Percentiles rank a stretch among this genome's conserved stretches.
Conservation (phyloP, 768 basidiomycete genomes). For the Mycena sanguinolenta region DNA sequence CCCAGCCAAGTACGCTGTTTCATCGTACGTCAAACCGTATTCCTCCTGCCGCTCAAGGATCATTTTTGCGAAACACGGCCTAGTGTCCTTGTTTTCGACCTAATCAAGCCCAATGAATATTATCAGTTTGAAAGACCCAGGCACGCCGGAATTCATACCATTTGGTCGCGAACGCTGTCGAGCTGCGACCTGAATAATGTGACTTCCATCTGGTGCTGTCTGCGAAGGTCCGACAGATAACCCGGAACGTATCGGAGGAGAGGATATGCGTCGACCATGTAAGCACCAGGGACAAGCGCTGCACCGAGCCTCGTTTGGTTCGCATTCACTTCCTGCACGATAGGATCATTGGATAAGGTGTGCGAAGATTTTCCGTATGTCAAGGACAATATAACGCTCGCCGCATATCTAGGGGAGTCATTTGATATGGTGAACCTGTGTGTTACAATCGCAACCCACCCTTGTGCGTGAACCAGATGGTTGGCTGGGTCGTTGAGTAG, state of each 20-base stretch:
- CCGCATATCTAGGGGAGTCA: conserved; percentile 55
- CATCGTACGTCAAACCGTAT: conserved; percentile 67
- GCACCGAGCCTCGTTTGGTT: conserved; percentile 61
- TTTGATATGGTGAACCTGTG: not conserved
- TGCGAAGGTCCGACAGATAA: conserved; percentile 68
- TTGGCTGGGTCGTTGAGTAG: conserved; percentile 55
- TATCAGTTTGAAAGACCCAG: conserved; percentile 19
- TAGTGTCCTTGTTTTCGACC: conserved; percentile 48
- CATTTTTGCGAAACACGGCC: conserved; percentile 68
- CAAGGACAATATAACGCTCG: conserved; percentile 64
- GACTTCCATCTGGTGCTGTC: conserved; percentile 69
- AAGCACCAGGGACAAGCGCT: conserved; percentile 57
- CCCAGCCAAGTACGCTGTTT: conserved; percentile 74
- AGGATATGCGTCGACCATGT: conserved; percentile 64
- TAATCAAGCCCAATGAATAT: not conserved
- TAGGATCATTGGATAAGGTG: conserved; percentile 58
- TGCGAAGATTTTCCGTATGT: conserved; percentile 61
- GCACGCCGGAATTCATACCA: conserved; percentile 51
- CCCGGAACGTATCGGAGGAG: conserved; percentile 68
- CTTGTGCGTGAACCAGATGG: conserved; percentile 70
- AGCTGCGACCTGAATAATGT: conserved; percentile 68
- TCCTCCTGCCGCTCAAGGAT: conserved; percentile 68
- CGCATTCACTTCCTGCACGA: conserved; percentile 60
- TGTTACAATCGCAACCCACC: conserved; percentile 40
- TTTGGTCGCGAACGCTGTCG: conserved; percentile 55